These are phyloP conservation scores for Choricystis sp. DNA, from an alignment of 139 green algal genomes.

Conservation along the genomic window DNA sequence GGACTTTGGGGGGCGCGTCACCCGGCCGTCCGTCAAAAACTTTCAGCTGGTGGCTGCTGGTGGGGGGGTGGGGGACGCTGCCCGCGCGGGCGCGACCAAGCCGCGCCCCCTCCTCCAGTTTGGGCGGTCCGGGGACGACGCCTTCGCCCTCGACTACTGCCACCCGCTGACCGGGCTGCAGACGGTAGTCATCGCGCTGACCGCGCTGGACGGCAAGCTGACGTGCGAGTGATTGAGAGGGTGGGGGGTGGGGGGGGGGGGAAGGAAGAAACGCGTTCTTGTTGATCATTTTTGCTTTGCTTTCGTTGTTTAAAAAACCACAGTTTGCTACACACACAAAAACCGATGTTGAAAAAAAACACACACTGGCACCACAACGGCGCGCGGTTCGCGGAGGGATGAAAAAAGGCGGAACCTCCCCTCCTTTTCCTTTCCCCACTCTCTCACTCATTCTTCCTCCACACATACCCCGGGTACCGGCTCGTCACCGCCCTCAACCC, in stretches of 20 bases:
- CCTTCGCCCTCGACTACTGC: slow-evolving; percentile 89
- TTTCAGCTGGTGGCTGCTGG: slow-evolving; percentile 80
- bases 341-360: neutral
- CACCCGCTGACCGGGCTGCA: slow-evolving; percentile 68
- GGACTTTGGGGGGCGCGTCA: slow-evolving; percentile 94
- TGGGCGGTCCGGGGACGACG: slow-evolving; percentile 69
- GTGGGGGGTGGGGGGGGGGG: neutral
- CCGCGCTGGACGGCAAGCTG: slow-evolving; percentile 89
- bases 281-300: too few species aligned
- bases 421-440: neutral
- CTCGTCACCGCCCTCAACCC: slow-evolving; percentile 27
- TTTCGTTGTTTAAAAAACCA: too few species aligned
- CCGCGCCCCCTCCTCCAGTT: slow-evolving; percentile 69
- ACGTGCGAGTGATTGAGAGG: slow-evolving; percentile 15
- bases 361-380: neutral
- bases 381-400: neutral
- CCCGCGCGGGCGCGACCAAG: neutral
- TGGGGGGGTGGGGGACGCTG: neutral
- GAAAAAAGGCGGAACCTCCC: slow-evolving; percentile 3
- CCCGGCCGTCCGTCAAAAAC: slow-evolving; percentile 93
- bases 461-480: slow-evolving; percentile 14
- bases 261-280: neutral
- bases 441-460: neutral
- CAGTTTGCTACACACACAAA: neutral
- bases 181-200: slow-evolving; percentile 85